Conservation (phyloP, 768 basidiomycete genomes). For the Cantharellus cinnabarinus region DNA sequence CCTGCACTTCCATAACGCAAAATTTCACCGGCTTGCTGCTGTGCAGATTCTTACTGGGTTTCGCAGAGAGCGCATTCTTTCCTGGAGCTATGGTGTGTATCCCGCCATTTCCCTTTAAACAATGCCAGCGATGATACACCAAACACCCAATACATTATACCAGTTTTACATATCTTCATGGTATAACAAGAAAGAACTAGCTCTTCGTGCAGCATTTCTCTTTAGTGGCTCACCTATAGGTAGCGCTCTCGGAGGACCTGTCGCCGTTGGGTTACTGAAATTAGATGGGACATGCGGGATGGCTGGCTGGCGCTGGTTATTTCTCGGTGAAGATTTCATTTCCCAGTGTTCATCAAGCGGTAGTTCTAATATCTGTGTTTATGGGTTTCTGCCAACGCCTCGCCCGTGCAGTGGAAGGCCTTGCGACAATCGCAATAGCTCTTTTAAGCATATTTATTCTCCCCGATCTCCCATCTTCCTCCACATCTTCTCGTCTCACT, state of each 20-base stretch:
- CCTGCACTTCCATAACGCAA: not conserved
- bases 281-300: constrained; percentile 52
- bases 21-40: constrained; percentile 44
- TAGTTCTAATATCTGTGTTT: not conserved
- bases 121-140: not conserved
- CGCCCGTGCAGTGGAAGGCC: not conserved
- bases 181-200: constrained; percentile 16
- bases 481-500: not conserved
- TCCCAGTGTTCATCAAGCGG: not conserved
- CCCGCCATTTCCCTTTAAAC: not conserved
- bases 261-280: constrained; percentile 59
- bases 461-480: constrained; percentile 44
- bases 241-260: constrained; percentile 64
- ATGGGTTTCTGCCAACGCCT: too few species aligned
- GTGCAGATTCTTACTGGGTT: constrained; percentile 59
- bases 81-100: constrained; percentile 25
- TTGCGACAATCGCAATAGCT: constrained; percentile 16
- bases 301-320: constrained; percentile 37
- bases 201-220: constrained; percentile 37
- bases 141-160: not conserved
- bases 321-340: constrained; percentile 20
- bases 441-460: constrained; percentile 39
- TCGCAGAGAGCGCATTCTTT: constrained; percentile 24
- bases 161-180: constrained; percentile 29
- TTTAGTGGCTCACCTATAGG: constrained; percentile 40